Evolutionary conservation across 1,139 yeast genomes (phyloP).

Genomic region (Casaregolazyma suthepensis): DNA sequence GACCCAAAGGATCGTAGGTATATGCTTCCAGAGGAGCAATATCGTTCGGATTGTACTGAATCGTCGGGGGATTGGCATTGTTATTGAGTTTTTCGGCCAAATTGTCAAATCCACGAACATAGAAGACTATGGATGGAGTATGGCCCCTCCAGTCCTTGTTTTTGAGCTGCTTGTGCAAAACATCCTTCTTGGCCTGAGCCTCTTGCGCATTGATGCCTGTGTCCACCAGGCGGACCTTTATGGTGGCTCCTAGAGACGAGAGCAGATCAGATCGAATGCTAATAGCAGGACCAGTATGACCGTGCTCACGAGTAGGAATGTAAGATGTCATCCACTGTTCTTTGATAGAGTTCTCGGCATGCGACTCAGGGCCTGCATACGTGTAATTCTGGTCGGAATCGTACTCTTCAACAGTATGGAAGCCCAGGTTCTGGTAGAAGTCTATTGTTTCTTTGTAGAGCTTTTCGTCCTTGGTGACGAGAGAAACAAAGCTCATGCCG

Average conservation of each 20-base stretch:
- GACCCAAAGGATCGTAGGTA: conserved; percentile 57
- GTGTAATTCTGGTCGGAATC: conserved; percentile 25
- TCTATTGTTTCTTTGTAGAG: conserved; percentile 41
- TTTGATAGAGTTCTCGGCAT: conserved; percentile 23
- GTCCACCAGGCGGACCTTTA: conserved; percentile 30
- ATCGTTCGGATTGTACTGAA: conserved; percentile 26
- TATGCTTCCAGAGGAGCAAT: conserved; percentile 40
- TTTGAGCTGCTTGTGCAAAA: conserved; percentile 12
- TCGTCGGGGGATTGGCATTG: conserved; percentile 11
- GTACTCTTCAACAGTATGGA: conserved; percentile 43
- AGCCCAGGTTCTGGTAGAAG: conserved; percentile 57
- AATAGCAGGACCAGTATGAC: neutral
- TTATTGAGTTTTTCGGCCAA: conserved; percentile 14
- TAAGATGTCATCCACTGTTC: conserved; percentile 28
- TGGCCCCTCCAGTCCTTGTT: conserved; percentile 32
- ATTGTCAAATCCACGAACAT: conserved; percentile 24
- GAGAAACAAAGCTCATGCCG: conserved; percentile 44
- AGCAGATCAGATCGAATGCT: conserved; percentile 6
- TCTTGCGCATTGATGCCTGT: conserved; percentile 23
- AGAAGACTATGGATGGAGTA: conserved; percentile 31
- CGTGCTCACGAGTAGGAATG: conserved; percentile 12
- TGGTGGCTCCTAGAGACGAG: conserved; percentile 21
- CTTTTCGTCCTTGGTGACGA: conserved; percentile 48
- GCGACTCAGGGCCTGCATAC: conserved; percentile 18
- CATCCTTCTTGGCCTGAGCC: conserved; percentile 16